Evolutionary conservation across 2,329 filamentous ascomycete genomes (phyloP).

Genomic region (Fusarium sp.): DNA sequence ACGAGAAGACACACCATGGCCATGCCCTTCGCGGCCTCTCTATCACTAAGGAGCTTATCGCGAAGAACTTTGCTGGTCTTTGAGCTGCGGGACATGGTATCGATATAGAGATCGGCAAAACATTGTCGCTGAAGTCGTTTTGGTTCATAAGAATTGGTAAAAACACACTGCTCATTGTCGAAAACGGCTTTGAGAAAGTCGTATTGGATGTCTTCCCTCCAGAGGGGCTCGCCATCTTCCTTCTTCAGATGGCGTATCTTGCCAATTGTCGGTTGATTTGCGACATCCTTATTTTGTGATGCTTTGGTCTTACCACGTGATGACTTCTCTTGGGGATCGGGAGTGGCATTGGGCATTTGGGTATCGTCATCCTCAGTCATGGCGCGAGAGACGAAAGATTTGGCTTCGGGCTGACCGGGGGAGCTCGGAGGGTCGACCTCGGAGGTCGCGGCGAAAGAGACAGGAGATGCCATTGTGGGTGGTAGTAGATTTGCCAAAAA

Average conservation of each 20-base stretch:
- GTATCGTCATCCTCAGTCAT: slow-evolving; percentile 64
- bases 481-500: slow-evolving; percentile 15
- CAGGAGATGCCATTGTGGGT: slow-evolving; percentile 57
- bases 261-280: slow-evolving; percentile 60
- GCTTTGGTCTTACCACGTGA: slow-evolving; percentile 54
- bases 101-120: slow-evolving; percentile 97
- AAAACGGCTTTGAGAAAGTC: slow-evolving; percentile 87
- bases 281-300: slow-evolving; percentile 53
- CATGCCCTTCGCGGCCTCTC: slow-evolving; percentile 95
- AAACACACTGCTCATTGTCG: slow-evolving; percentile 79
- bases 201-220: slow-evolving; percentile 89
- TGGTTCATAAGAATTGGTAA: slow-evolving; percentile 90
- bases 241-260: slow-evolving; percentile 91
- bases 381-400: slow-evolving; percentile 62
- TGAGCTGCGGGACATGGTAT: slow-evolving; percentile 98
- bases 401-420: slow-evolving; percentile 58
- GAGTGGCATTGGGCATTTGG: slow-evolving; percentile 58
- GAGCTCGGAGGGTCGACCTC: slow-evolving; percentile 63
- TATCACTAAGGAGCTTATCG: slow-evolving; percentile 94
- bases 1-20: slow-evolving; percentile 98
- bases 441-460: slow-evolving; percentile 58
- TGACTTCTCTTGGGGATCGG: slow-evolving; percentile 59
- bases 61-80: slow-evolving; percentile 99
- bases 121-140: slow-evolving; percentile 72
- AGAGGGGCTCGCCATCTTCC: slow-evolving; percentile 87